Evolutionary conservation across 768 basidiomycete genomes (phyloP).

Genomic region (Amanita exitialis): DNA sequence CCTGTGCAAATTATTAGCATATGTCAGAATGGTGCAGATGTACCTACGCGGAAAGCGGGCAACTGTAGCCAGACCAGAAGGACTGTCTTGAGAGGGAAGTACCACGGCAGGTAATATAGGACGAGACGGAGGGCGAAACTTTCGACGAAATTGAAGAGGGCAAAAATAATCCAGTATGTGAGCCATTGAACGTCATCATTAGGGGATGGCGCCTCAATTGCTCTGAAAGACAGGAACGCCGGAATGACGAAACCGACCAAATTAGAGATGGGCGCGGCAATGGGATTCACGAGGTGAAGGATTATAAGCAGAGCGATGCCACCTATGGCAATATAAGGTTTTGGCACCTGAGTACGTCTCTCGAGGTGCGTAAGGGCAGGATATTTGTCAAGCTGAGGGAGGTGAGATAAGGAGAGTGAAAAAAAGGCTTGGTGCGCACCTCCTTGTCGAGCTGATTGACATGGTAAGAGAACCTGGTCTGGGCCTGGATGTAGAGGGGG

Average conservation of each 20-base stretch:
- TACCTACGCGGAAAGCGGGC: constrained; percentile 70
- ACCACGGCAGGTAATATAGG: constrained; percentile 92
- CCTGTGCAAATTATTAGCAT: constrained; percentile 32
- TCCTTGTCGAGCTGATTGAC: constrained; percentile 92
- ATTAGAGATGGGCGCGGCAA: constrained; percentile 89
- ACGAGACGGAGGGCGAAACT: constrained; percentile 73
- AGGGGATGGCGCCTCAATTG: constrained; percentile 77
- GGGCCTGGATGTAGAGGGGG: constrained; percentile 76
- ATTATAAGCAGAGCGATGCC: constrained; percentile 53
- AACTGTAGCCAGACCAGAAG: constrained; percentile 93
- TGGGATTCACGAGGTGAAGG: constrained; percentile 81
- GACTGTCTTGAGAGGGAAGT: constrained; percentile 85
- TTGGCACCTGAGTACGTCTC: constrained; percentile 86
- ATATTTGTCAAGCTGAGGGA: constrained; percentile 68
- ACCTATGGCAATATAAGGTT: constrained; percentile 81
- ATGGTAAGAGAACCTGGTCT: constrained; percentile 76
- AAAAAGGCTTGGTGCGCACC: constrained; percentile 35
- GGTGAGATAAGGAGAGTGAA: constrained; percentile 7
- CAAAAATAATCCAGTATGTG: constrained; percentile 96
- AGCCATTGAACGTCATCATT: constrained; percentile 93
- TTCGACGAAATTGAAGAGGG: constrained; percentile 89
- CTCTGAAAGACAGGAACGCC: constrained; percentile 91
- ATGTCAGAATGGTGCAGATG: constrained; percentile 10
- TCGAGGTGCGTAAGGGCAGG: constrained; percentile 78
- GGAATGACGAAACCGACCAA: constrained; percentile 92